A percentile compares a stretch with the other conserved stretches of the same genome.
These are phyloP conservation scores for Talaromyces funiculosus DNA, from an alignment of 2,329 filamentous ascomycete species.

Conservation along the genomic window DNA sequence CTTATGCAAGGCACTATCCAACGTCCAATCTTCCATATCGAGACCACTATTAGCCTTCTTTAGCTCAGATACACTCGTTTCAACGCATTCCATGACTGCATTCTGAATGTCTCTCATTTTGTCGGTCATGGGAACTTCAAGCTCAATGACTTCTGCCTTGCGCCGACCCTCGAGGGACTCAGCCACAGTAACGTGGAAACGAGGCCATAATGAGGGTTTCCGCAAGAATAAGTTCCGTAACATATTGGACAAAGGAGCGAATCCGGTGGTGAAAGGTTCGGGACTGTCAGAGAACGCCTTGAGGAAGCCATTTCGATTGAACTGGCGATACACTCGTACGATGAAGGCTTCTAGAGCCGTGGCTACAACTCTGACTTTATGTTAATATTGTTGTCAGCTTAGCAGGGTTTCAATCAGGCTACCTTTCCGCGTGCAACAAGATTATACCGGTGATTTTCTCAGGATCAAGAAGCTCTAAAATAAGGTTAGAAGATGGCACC, in stretches of 20 bases:
- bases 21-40: constrained; percentile 95
- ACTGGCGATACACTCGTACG: constrained; percentile 83
- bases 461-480: constrained; percentile 60
- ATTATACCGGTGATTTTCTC: constrained; percentile 82
- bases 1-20: constrained; percentile 85
- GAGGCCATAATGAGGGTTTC: constrained; percentile 84
- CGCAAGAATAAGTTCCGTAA: constrained; percentile 87
- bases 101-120: constrained; percentile 90
- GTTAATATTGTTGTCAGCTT: constrained; percentile 13
- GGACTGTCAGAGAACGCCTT: constrained; percentile 95
- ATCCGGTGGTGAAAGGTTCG: constrained; percentile 82
- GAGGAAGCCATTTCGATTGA: constrained; percentile 87
- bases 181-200: constrained; percentile 87
- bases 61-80: constrained; percentile 87
- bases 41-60: constrained; percentile 85
- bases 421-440: constrained; percentile 76
- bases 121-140: constrained; percentile 94
- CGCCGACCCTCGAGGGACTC: constrained; percentile 83
- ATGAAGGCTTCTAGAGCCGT: constrained; percentile 95
- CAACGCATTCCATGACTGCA: constrained; percentile 91
- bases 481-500: constrained; percentile 44
- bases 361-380: constrained; percentile 57
- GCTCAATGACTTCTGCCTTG: constrained; percentile 93
- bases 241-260: constrained; percentile 81
- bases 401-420: constrained; percentile 13